Base-by-base conservation (phyloP, 352 stramenopile genomes). In the Phytophthora europaea region DNA sequence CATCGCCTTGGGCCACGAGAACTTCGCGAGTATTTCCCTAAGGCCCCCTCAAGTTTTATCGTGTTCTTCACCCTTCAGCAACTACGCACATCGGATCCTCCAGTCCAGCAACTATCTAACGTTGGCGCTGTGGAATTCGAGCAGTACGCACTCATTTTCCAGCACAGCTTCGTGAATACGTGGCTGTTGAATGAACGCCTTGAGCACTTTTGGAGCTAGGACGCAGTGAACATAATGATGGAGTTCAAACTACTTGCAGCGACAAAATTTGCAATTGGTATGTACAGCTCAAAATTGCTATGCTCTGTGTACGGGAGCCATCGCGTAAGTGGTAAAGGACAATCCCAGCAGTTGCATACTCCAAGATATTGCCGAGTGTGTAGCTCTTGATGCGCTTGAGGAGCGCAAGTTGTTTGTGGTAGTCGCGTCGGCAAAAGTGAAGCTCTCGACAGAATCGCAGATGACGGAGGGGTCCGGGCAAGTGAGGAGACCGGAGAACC, bases 391-490 rank as follows among this genome's bases (percentile, higher is more conserved):
- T 45, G 58, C 18, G 20, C n/a, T 73, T 33, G 64, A 61, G 9
- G 62, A 64, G 4, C 72, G 68, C 31, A 76, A 33, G 55, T 73
- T 79, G 2, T 51, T 68, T 45, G 54, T 45, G 22, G 66, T 61
- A 23, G 26, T 43, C 22, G 61, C 45, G 13, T 74, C 50, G 3
- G 59, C 38, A 38, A 80, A 80, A 26, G 40, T 61, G 34, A 72
- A 74, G 38, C 36, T 48, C 23, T 66, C 62, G 36, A 2, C 53
- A 0, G 67, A 79, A 26, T 78, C 61, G 59, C 89, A 96, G 33
- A 94, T 84, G 20, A 92, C 73, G 33, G 61, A 76, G 33, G 89
- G 89, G 50, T 96, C 89, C 1, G 89, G 88, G 58, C 89, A 95
- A 16, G 84, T 90, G 38, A 96, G 59, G 22, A 57, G 43, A 8